phyloP scores from a whole-genome alignment of 352 stramenopile species.

The Phytophthora constricta region DNA sequence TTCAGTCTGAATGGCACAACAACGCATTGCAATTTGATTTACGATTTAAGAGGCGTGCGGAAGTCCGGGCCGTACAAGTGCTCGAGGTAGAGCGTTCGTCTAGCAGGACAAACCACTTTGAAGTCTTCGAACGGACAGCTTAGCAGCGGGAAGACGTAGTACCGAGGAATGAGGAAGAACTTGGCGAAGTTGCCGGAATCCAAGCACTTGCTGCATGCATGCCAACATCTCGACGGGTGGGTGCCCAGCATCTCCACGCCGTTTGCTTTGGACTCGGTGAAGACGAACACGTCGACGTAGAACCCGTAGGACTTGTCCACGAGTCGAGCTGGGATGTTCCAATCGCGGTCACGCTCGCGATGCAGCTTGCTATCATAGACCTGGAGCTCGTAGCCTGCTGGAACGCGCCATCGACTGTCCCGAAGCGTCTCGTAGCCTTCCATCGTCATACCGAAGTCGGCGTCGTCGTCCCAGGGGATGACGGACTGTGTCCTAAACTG shows the following conservation, averaged over 20 bases:
- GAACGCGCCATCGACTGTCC: conserved; percentile 30
- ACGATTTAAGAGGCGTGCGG: conserved; percentile 29
- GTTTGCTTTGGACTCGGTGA: conserved; percentile 41
- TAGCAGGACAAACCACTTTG: conserved; percentile 56
- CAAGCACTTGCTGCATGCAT: conserved; percentile 55
- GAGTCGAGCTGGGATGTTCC: conserved; percentile 61
- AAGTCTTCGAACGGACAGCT: conserved; percentile 56
- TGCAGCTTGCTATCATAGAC: conserved; percentile 55
- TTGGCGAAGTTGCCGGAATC: conserved; percentile 36
- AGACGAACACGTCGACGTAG: conserved; percentile 75
- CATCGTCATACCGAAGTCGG: conserved; percentile 59
- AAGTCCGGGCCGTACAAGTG: conserved; percentile 66
- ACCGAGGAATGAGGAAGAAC: conserved; percentile 44
- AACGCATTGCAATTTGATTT: too few relatives aligned
- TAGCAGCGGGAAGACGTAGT: conserved; percentile 59
- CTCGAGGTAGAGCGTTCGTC: conserved; percentile 54
- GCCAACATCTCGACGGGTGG: conserved; percentile 49
- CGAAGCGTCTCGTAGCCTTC: conserved; percentile 51
- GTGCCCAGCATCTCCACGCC: conserved; percentile 46
- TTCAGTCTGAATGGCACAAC: too few relatives aligned
- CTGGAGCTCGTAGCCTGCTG: conserved; percentile 52
- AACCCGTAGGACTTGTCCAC: conserved; percentile 67
- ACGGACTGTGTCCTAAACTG: conserved; percentile 59
- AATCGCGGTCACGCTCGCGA: conserved; percentile 42
- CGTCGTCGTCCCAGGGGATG: conserved; percentile 61